Base-by-base conservation (phyloP, 352 stramenopile genomes). In the Phytophthora sp. region DNA sequence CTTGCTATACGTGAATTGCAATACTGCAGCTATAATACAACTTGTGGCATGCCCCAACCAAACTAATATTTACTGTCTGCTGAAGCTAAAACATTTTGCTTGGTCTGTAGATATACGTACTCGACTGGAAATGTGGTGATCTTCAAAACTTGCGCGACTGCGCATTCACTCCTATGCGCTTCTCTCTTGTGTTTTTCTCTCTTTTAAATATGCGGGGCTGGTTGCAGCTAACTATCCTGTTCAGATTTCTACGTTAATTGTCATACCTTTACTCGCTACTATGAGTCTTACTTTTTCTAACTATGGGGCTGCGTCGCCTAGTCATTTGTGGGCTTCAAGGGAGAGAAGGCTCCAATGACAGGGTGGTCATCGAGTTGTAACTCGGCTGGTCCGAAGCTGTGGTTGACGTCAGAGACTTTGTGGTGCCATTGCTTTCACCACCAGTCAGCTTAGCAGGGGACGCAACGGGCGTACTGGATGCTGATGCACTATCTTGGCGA, bases 401-500 rank as follows among this genome's bases (percentile, higher is more conserved):
- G 15, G 35, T 28, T 39, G 52, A 38, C 44, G 60, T 51, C 27
- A 53, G 46, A 5, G 55, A 54, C 20, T 31, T 41, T 6, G 10
- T 17, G 27, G 38, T 48, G 28, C 26, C 59, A 28, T 64, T 44
- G 46, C 13, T 50, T 56, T 50, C 59, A 15, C n/a, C 35, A 38
- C 51, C 54, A 13, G 11, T 49, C 24, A 30, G 15, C 34, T 76
- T 77, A 7, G 56, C 49, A 0, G 68, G 67, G 15, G 72, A 80
- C 12, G 57, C 44, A 3, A 49, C 39, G 4, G 66, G 59, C 24
- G 64, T 66, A 17, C 30, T 74, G 23, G 59, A 39, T 30, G 34
- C 44, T 53, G 69, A 72, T 2, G 54, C 55, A 31, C 20, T 55
- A 45, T 79, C 66, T 46, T 66, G 66, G 0, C 76, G 74, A 59